A percentile compares a stretch with the other conserved stretches of the same genome.
phyloP scores from a whole-genome alignment of 1,139 yeast genomes.

The Schizosaccharomyces versatilis region DNA sequence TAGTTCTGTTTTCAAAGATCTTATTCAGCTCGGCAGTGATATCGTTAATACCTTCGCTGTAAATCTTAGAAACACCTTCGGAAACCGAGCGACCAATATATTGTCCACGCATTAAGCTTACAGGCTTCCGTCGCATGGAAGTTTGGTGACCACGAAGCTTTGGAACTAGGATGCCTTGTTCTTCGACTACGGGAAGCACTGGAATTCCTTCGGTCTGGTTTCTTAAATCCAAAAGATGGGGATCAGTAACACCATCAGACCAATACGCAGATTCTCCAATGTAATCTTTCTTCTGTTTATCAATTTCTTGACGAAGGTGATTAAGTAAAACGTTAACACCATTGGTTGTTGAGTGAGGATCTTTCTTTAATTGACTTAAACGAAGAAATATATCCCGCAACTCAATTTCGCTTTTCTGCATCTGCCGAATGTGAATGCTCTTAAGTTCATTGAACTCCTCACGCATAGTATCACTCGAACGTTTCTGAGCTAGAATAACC shows the following conservation, averaged over 20 bases:
- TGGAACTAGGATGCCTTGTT: too few species aligned
- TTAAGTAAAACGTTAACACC: too few species aligned
- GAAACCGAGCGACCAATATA: too few species aligned
- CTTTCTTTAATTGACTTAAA: slow-evolving; percentile 17
- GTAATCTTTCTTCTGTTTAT: not conserved
- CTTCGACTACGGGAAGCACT: too few species aligned
- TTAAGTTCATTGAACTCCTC: slow-evolving; percentile 48
- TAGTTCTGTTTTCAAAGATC: too few species aligned
- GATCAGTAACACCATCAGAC: not conserved
- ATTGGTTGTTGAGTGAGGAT: too few species aligned
- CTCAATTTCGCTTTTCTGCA: slow-evolving; percentile 73
- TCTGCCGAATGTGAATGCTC: slow-evolving; percentile 45
- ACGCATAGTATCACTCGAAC: slow-evolving; percentile 41
- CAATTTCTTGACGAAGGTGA: not conserved
- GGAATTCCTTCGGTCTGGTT: not conserved
- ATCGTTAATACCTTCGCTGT: too few species aligned
- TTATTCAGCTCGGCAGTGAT: too few species aligned
- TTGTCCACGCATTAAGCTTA: too few species aligned
- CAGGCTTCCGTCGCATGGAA: too few species aligned
- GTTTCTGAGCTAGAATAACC: slow-evolving; percentile 42
- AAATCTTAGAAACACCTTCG: too few species aligned
- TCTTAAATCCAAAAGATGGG: not conserved
- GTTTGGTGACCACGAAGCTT: too few species aligned
- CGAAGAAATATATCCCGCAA: slow-evolving; percentile 64
- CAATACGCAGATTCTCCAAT: not conserved